Base-by-base conservation (phyloP, 345 rosid species). In the Leavenworthia alabamica region DNA sequence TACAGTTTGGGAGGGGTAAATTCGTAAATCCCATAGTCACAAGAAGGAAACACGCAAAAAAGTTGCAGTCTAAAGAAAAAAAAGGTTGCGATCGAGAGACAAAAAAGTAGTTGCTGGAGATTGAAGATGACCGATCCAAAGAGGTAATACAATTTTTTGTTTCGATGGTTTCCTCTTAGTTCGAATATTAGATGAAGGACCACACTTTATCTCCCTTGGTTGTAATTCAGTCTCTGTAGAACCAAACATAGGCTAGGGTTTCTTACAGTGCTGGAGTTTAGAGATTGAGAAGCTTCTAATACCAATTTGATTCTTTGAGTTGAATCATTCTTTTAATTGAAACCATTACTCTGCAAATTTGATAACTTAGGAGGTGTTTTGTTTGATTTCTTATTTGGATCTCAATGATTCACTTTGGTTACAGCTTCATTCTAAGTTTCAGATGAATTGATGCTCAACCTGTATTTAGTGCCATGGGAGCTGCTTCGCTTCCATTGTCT, bases 111-210 rank as follows among this genome's bases (percentile, higher is more conserved):
- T 60, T 54, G 47, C 56, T 19, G 49, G 40, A 36, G 73, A 14
- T 27, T 19, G 45, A 70, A 56, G 70, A 62, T 56, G 69, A 48
- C 39, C 28, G 70, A 63, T 40, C 75, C 75, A 40, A 70, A 70
- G 51, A 63, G 63, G 64, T 70, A 41, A 62, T 1, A 8, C 0
- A 8, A 22, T 13, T 48, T 28, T 12, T 40, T 8, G 51, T 24
- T 33, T 26, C 29, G 19, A 54, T 54, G 3, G 28, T 35, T 33
- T 12, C 4, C 3, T 43, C 7, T 58, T 19, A 6, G 15, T 29
- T 37, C 1, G 4, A 2, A 51, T 3, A 16, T 26, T 0, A 5
- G 11, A 39, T 33, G 0, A 6, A 9, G 5, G 14, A 26, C 1
- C 8, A 4, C 8, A 7, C 7, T n/a, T 22, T 5, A 28, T 67